Evolutionary conservation across 495 filamentous ascomycete genomes (phyloP).

Genomic region (Friedmanniomyces endolithicus): DNA sequence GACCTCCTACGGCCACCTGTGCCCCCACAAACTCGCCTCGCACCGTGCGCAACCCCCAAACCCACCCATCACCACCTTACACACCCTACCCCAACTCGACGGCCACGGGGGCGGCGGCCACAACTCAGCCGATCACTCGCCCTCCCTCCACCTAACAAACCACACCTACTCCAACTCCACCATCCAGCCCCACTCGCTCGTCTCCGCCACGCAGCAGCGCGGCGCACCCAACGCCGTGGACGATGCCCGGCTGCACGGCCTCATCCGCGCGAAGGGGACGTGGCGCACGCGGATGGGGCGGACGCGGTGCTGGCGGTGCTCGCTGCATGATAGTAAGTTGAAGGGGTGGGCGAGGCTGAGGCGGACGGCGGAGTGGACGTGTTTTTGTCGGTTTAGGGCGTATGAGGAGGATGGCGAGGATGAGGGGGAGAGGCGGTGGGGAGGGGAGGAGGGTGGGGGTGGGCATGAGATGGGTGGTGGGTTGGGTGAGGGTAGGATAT

Average conservation of each 20-base stretch:
- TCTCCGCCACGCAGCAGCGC: slow-evolving; percentile 2
- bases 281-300: slow-evolving; percentile 19
- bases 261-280: slow-evolving; percentile 7
- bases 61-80: background rate
- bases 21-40: background rate
- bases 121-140: background rate
- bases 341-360: slow-evolving; percentile 1
- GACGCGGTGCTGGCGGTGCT: slow-evolving; percentile 19
- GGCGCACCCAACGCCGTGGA: no score
- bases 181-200: background rate
- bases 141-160: background rate
- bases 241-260: background rate
- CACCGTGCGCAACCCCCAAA: background rate
- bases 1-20: slow-evolving; percentile 1
- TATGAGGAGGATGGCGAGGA: slow-evolving; percentile 17
- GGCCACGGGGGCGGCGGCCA: background rate
- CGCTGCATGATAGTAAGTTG: background rate
- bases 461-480: background rate
- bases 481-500: background rate
- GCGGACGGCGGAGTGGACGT: slow-evolving; percentile 12
- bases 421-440: slow-evolving; percentile 7
- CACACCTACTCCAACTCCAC: background rate
- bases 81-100: background rate
- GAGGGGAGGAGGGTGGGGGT: background rate
- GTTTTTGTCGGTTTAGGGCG: slow-evolving; percentile 16